Evolutionary conservation across 2,329 filamentous ascomycete species (phyloP), one percentile per base, ranked within the genome.

Genomic region (Capronia epimyces): DNA sequence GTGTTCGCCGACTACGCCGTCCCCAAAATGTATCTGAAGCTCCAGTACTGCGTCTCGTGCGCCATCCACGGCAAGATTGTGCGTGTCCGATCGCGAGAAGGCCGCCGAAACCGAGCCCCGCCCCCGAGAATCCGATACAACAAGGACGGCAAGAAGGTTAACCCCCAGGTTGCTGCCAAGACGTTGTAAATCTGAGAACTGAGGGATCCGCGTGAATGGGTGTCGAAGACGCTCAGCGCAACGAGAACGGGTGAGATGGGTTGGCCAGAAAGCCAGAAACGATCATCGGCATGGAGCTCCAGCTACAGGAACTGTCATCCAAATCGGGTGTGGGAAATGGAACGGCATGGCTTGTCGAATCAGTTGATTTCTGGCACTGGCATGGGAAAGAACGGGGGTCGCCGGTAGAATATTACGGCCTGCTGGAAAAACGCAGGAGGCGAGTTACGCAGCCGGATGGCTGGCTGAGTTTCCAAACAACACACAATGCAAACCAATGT

Each of bases 21-120:
- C 71, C 93, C 93, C 79, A 98, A 98, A 88, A 98, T 98, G 94
- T 98, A 98, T 88, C 82, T 98, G 79, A 98, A 98, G 87, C 86
- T 98, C 75, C 93, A 98, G 82, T 98, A 98, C 89, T 98, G 93
- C 77, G 93, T 98, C 73, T 97, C 91, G 77, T 98, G 93, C 80
- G 93, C 93, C 72, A 98, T 98, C 66, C 93, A 98, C 83, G 93
- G 93, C 83, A 98, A 98, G 87, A 98, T 98, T 76, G 94, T 98
- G 78, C 97, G 93, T 85, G 93, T 98, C 75, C 93, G 93, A 70
- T 98, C 93, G 65, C 83, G 87, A 66, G 90, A 87, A 71, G 93
- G 94, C 69, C 91, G 93, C 75, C 93, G 93, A 78, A 98, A 98
- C 88, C 89, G 93, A 75, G 91, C 91, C 69, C 94, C 93, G 69